Conservation (phyloP, 768 basidiomycete species). For the Psilocybe cyanescens region DNA sequence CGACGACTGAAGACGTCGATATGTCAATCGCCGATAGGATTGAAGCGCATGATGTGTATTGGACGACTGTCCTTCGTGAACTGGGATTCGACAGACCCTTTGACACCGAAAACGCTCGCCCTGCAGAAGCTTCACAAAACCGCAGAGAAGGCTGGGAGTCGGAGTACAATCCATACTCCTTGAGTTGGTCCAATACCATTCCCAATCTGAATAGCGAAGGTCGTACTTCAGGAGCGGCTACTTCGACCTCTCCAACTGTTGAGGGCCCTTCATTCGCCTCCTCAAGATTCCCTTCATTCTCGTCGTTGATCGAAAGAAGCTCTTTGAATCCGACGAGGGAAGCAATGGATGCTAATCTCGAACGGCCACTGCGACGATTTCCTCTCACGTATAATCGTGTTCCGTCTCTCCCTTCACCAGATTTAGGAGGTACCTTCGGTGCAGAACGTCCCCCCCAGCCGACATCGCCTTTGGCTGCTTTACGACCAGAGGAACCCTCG, state of each 20-base stretch:
- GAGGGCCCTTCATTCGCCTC: neutral
- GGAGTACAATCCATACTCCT: neutral
- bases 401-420: conserved; percentile 34
- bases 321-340: neutral
- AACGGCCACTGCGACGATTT: neutral
- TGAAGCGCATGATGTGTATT: neutral
- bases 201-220: neutral
- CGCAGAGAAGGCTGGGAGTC: neutral
- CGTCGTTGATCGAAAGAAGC: neutral
- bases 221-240: neutral
- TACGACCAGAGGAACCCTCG: neutral
- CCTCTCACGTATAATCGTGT: neutral
- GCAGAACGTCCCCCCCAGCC: conserved; percentile 16
- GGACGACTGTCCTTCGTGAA: neutral
- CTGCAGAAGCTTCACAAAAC: no score
- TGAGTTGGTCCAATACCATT: neutral
- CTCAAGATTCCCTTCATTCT: neutral
- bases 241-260: neutral
- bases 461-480: neutral
- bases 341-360: neutral
- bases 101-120: neutral
- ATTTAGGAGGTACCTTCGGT: conserved; percentile 30
- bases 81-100: neutral
- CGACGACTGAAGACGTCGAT: neutral
- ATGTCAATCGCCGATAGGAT: neutral